phyloP scores from a whole-genome alignment of 2,329 filamentous ascomycete genomes.

The Onygenales sp. region DNA sequence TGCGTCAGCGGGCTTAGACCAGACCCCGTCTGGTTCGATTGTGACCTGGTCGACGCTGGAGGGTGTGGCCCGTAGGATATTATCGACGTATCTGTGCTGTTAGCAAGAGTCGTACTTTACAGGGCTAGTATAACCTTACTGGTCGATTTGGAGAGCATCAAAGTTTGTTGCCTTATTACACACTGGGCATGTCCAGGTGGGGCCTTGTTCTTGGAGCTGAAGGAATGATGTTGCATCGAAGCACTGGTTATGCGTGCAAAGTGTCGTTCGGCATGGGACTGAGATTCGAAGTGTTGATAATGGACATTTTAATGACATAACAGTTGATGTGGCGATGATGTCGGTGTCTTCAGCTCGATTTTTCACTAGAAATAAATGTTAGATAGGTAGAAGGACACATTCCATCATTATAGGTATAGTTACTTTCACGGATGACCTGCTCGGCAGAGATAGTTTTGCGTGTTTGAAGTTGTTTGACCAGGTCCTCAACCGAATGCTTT shows the following conservation, averaged over 20 bases:
- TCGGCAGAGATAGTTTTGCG: slow-evolving; percentile 68
- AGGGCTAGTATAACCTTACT: slow-evolving; percentile 45
- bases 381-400: slow-evolving; percentile 3
- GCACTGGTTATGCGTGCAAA: slow-evolving; percentile 85
- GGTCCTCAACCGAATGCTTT: slow-evolving; percentile 58
- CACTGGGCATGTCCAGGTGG: slow-evolving; percentile 92
- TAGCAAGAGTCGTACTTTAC: slow-evolving; percentile 6
- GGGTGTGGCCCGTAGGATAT: slow-evolving; percentile 69
- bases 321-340: slow-evolving; percentile 76
- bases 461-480: slow-evolving; percentile 58
- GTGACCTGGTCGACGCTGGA: slow-evolving; percentile 71
- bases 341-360: slow-evolving; percentile 77
- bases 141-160: slow-evolving; percentile 75
- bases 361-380: slow-evolving; percentile 48
- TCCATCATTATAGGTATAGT: slow-evolving; percentile 21
- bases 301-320: slow-evolving; percentile 87
- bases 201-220: slow-evolving; percentile 88
- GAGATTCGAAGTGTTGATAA: slow-evolving; percentile 75
- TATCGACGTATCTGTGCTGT: slow-evolving; percentile 62
- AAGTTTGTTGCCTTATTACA: slow-evolving; percentile 79
- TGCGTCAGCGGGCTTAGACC: slow-evolving; percentile 46
- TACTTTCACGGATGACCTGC: slow-evolving; percentile 76
- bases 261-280: slow-evolving; percentile 66
- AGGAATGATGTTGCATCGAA: slow-evolving; percentile 91
- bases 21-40: slow-evolving; percentile 77